Evolutionary conservation across 2,329 filamentous ascomycete genomes (phyloP), one percentile per base, ranked within the genome.

Genomic region (Pyricularia sp.): DNA sequence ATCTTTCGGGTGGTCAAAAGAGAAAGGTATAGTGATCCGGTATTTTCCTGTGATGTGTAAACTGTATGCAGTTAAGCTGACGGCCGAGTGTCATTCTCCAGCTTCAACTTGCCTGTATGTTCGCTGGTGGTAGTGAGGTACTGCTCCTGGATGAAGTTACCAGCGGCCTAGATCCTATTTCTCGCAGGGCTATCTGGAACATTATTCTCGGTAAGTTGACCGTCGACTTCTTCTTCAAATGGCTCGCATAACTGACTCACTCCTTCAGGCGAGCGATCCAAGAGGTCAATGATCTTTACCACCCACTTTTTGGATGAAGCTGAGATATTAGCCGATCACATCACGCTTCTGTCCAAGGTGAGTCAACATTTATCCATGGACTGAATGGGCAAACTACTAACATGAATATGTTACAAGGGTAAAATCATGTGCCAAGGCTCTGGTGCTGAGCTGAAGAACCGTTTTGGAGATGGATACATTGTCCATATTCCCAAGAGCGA

Each of bases 281-380:
- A 81, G 66, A 81, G 93, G 53, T 96, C 93, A 0, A 89, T 96
- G 70, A 84, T 97, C 53, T 75, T 97, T 65, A 97, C 93, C 0
- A 97, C 93, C 0, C 93, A 97, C 73, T 97, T 96, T 74, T 49
- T 97, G 12, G 93, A 97, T 71, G 93, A 97, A 75, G 93, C 93
- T 0, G 93, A 97, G 72, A 79, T 96, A 1, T 82, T 97, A 0
- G 89, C 92, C 0, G 93, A 97, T 72, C 88, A 93, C 67, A 96
- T 97, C 68, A 90, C 88, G 1, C 91, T 97, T 64, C 78, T 97
- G 10, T 96, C 91, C 2, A 93, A 91, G 33, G 33, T 35, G 33
- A 35, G 33, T 35, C 33, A 16, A 16, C 13, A 35, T 35, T 2
- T 6, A 9, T 35, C 13, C 33, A 8, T 35, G 33, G 12, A 35